phyloP scores from a whole-genome alignment of 805 yeast genomes.

The Komagataella pastoris region DNA sequence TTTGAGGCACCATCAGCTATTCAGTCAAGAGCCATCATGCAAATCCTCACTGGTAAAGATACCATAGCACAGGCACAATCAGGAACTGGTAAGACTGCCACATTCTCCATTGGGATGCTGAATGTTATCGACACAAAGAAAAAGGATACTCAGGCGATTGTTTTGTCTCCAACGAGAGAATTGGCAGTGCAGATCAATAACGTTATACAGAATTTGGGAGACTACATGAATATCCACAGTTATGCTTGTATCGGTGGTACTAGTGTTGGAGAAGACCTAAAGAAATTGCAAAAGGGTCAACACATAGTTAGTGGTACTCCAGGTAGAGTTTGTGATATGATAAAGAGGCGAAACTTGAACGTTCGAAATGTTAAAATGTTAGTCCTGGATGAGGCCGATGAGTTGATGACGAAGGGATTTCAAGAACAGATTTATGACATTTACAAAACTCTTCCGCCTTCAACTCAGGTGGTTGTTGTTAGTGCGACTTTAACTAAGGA shows the following conservation, averaged over 20 bases:
- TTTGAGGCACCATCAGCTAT: slow-evolving; percentile 75
- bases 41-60: slow-evolving; percentile 64
- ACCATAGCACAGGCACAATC: slow-evolving; percentile 79
- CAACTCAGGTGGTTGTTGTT: slow-evolving; percentile 88
- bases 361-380: slow-evolving; percentile 85
- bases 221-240: slow-evolving; percentile 78
- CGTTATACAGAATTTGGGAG: slow-evolving; percentile 82
- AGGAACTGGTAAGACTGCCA: slow-evolving; percentile 88
- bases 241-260: slow-evolving; percentile 99
- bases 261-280: slow-evolving; percentile 74
- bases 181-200: slow-evolving; percentile 92
- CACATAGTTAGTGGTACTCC: slow-evolving; percentile 97
- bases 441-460: slow-evolving; percentile 74
- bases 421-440: slow-evolving; percentile 93
- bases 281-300: slow-evolving; percentile 72
- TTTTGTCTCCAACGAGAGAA: slow-evolving; percentile 95
- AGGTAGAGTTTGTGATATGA: slow-evolving; percentile 95
- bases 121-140: slow-evolving; percentile 53
- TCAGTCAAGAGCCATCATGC: slow-evolving; percentile 70
- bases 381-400: slow-evolving; percentile 97
- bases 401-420: slow-evolving; percentile 86
- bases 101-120: slow-evolving; percentile 57
- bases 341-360: slow-evolving; percentile 74
- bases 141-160: slow-evolving; percentile 81
- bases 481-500: slow-evolving; percentile 92